Percentiles rank a stretch among this genome's conserved stretches.
Evolutionary conservation across 768 basidiomycete species (phyloP).

Genomic region (Leccinum aurantiacum): DNA sequence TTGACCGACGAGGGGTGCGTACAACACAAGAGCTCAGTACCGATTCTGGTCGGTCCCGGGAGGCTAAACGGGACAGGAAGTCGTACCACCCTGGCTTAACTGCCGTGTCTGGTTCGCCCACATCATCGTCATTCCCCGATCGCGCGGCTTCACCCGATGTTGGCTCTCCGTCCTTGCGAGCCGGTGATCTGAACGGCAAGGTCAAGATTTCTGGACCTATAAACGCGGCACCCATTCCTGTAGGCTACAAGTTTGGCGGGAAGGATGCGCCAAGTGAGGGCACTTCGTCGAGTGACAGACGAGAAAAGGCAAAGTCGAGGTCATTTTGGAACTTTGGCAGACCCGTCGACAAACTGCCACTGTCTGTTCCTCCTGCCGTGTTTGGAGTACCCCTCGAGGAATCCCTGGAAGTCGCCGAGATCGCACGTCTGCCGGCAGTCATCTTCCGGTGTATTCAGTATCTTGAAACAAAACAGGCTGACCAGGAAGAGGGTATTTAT

Average conservation of each 20-base stretch:
- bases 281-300: constrained; percentile 57
- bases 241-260: constrained; percentile 86
- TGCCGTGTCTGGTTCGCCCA: constrained; percentile 49
- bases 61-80: constrained; percentile 53
- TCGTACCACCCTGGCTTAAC: constrained; percentile 63
- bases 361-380: constrained; percentile 64
- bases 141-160: constrained; percentile 50
- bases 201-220: constrained; percentile 90
- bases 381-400: constrained; percentile 89
- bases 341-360: constrained; percentile 44
- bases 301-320: constrained; percentile 90
- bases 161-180: constrained; percentile 45
- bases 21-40: constrained; percentile 44
- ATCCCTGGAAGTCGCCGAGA: constrained; percentile 83
- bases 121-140: constrained; percentile 34
- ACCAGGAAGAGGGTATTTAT: constrained; percentile 97
- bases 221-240: constrained; percentile 80
- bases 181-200: constrained; percentile 58
- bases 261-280: constrained; percentile 59
- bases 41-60: constrained; percentile 53
- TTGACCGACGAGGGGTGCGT: constrained; percentile 38
- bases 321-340: constrained; percentile 93
- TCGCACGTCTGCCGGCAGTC: constrained; percentile 89
- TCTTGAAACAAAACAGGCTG: constrained; percentile 89
- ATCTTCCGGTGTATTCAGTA: constrained; percentile 96